Conservation (phyloP, 106 monocot genomes). For the Dactylorhiza incarnata region DNA sequence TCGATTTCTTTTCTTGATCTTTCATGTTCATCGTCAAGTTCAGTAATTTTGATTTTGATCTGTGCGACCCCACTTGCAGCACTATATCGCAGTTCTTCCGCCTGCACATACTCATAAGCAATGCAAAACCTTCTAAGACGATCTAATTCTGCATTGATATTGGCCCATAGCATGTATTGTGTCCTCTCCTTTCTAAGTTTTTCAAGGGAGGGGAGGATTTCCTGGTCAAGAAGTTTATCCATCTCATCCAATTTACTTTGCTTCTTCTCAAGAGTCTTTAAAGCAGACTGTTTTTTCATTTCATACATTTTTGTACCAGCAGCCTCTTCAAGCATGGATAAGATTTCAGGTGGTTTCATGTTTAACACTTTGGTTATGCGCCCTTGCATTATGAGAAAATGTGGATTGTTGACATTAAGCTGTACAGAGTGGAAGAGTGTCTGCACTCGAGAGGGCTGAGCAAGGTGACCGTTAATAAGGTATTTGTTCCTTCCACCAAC, state of each 20-base stretch:
- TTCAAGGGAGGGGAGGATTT: constrained; percentile 91
- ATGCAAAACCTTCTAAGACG: constrained; percentile 77
- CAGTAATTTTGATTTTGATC: constrained; percentile 47
- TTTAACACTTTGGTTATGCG: constrained; percentile 95
- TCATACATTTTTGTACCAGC: constrained; percentile 99
- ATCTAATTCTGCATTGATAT: constrained; percentile 84
- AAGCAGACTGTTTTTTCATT: constrained; percentile 76
- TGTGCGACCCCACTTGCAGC: constrained; percentile 40
- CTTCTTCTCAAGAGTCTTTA: constrained; percentile 94
- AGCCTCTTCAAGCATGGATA: constrained; percentile 99
- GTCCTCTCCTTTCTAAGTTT: constrained; percentile 85
- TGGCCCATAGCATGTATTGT: constrained; percentile 96
- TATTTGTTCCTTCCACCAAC: constrained; percentile 95
- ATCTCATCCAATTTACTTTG: constrained; percentile 96
- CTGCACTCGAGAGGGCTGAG: constrained; percentile 91
- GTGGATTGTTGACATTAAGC: constrained; percentile 97
- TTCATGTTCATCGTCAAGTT: constrained; percentile 41
- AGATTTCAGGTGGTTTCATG: constrained; percentile 96
- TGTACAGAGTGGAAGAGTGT: constrained; percentile 95
- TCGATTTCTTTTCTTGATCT: constrained; percentile 37
- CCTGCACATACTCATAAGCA: constrained; percentile 87
- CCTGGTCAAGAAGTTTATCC: constrained; percentile 88
- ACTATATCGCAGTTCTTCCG: constrained; percentile 56
- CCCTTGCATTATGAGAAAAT: constrained; percentile 99
- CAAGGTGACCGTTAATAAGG: constrained; percentile 87